These are phyloP conservation scores for Trichoderma erinaceum DNA, from an alignment of 495 filamentous ascomycete genomes.

Conservation along the genomic window DNA sequence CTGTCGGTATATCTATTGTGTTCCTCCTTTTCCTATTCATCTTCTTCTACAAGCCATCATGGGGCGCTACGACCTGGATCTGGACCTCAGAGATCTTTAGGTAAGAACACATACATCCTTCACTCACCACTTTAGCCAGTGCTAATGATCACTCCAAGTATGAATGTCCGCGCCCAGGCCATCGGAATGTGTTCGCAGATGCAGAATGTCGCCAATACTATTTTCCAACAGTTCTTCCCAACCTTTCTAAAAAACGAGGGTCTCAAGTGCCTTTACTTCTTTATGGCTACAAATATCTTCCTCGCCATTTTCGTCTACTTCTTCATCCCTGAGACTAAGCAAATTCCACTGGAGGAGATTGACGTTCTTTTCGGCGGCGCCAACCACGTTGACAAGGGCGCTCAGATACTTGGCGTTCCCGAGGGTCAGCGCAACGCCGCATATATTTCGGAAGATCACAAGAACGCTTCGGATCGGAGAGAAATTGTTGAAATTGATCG, in stretches of 20 bases:
- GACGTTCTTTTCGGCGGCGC: constrained; percentile 53
- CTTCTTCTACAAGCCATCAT: constrained; percentile 65
- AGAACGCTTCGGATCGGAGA: constrained; percentile 1
- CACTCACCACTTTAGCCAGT: background rate
- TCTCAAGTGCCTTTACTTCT: constrained; percentile 43
- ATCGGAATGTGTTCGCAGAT: constrained; percentile 64
- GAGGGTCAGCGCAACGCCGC: background rate
- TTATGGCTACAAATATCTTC: constrained; percentile 45
- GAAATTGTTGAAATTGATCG: too few species aligned
- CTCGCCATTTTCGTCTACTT: constrained; percentile 57
- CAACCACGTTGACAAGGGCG: constrained; percentile 53
- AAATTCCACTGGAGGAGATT: constrained; percentile 59
- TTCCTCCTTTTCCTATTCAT: constrained; percentile 60
- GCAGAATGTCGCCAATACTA: constrained; percentile 59
- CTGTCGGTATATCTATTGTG: constrained; percentile 59
- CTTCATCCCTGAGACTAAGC: constrained; percentile 61
- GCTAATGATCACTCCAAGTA: constrained; percentile 26
- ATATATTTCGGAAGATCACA: background rate
- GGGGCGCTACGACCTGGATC: constrained; percentile 63
- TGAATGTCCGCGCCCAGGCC: constrained; percentile 61
- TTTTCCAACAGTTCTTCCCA: constrained; percentile 63
- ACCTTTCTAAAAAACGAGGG: constrained; percentile 54
- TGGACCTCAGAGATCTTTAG: constrained; percentile 59
- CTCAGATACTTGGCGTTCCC: constrained; percentile 23
- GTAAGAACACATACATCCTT: background rate